A percentile compares a stretch with the other conserved stretches of the same genome.
phyloP scores from a whole-genome alignment of 805 yeast species.

The Hanseniaspora meyeri region DNA sequence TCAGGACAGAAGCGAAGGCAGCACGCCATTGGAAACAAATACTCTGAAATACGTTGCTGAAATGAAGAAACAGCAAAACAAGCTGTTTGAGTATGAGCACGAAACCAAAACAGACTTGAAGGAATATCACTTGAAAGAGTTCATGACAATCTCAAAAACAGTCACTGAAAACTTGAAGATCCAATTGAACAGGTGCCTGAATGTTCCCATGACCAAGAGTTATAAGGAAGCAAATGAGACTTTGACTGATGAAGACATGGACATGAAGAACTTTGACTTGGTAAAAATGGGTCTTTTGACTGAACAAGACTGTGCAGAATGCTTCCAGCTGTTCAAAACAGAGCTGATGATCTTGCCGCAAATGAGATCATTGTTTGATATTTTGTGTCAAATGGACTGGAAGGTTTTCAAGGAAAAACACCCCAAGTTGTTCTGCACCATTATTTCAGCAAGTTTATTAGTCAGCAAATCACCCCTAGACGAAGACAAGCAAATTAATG shows the following conservation, averaged over 20 bases:
- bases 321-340: constrained; percentile 41
- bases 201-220: background rate
- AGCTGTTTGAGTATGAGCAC: background rate
- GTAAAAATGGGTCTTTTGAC: constrained; percentile 47
- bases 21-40: background rate
- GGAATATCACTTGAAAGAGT: constrained; percentile 27
- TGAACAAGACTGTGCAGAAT: constrained; percentile 42
- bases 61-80: background rate
- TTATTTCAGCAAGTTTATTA: constrained; percentile 49
- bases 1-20: background rate
- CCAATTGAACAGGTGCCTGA: background rate
- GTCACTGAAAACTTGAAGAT: constrained; percentile 3
- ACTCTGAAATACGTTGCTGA: background rate
- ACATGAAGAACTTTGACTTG: constrained; percentile 32
- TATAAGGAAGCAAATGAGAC: background rate
- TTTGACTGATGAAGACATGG: constrained; percentile 6
- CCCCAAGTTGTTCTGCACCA: constrained; percentile 52
- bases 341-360: constrained; percentile 34
- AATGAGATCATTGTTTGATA: constrained; percentile 40
- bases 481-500: constrained; percentile 22
- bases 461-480: constrained; percentile 24
- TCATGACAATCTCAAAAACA: constrained; percentile 21
- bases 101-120: constrained; percentile 15
- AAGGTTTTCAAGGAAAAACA: constrained; percentile 37
- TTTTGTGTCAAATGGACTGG: constrained; percentile 35